Base-by-base conservation (phyloP, 2,329 filamentous ascomycete species). In the Aureobasidium uvarum region DNA sequence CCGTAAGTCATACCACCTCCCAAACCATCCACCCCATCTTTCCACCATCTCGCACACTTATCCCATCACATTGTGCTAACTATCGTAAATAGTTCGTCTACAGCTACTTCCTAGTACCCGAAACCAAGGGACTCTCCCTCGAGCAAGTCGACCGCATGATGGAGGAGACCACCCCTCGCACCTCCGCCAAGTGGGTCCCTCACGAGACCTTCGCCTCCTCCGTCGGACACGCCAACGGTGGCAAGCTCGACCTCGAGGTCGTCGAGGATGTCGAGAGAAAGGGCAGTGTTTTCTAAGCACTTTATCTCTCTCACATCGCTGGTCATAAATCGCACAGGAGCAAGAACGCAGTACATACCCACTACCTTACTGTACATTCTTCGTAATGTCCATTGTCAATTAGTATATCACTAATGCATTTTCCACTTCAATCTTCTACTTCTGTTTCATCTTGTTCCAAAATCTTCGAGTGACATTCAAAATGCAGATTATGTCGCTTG, bases 101-200 rank as follows among this genome's bases (percentile, higher is more conserved):
- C 80, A 79, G 86, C 66, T 91, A 89, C 82, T 89, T 91, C 83
- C 81, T 91, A 65, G 81, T 91, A 45, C 88, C 72, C 23, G 72
- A 74, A 67, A 74, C 72, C 66, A 73, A 73, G 70, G 89, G 89
- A 65, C 83, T 91, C 54, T 88, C 88, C 62, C 86, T 91, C 50
- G 89, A 92, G 80, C 89, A 92, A 80, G 88, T 92, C 73, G 89
- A 92, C 81, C 87, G 86, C 83, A 94, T 96, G 91, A 86, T 95
- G 83, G 90, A 93, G 81, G 90, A 96, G 85, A 87, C 85, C 45
- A 91, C 85, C 23, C 89, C 91, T 43, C 86, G 89, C 70, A 91
- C 85, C 20, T 93, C 89, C 2, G 81, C 85, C 79, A 88, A 86
- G 80, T 95, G 91, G 90, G 85, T 83, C 77, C 89, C 90, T 50